Base-by-base conservation (phyloP, 495 filamentous ascomycete species). In the Lasiosphaeris hirsuta region DNA sequence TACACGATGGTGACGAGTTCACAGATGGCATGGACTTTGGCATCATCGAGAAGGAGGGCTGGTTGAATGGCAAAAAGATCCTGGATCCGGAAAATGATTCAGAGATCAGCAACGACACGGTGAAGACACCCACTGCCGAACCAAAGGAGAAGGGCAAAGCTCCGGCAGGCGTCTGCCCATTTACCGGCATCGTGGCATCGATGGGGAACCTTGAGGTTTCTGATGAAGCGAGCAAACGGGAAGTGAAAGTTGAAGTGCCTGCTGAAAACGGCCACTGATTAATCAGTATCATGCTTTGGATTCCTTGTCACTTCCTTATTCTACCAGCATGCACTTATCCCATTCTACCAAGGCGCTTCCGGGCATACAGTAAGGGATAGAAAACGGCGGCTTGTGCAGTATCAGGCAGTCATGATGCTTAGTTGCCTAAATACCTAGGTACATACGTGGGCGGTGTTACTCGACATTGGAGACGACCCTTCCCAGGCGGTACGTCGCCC, bases 1-100 rank as follows among this genome's bases (percentile, higher is more conserved):
- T 87, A 4, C 75, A 80, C 19, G 86, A 91, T 57, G 86, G 86
- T 37, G 87, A 88, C 35, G 86, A 90, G 67, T 89, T 75, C 59
- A 81, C 74, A 19, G 83, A 83, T 2, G 84, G 85, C 37, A 79
- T 79, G 52, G 80, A 80, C n/a, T 70, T 77, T 30, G 74, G 69
- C 15, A 72, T 82, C n/a, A 69, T 86, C 10, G 82, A 85, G 60
- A 68, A 67, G 34, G 86, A 90, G 61, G 87, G 87, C 0, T 88
- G 81, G 54, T 55, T 79, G 11, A 68, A 75, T 50, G 76, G 76
- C 7, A 77, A 75, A 61, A 72, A 66, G 62, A 68, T 79, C 37
- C 59, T 79, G 0, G 60, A 71, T 1, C 65, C 67, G 30, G 53
- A 33, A 7, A 45, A 50, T 4, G 46, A 11, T 3, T 59, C 52